phyloP scores from a whole-genome alignment of 2,329 filamentous ascomycete species.

The Talaromyces amestolkiae region DNA sequence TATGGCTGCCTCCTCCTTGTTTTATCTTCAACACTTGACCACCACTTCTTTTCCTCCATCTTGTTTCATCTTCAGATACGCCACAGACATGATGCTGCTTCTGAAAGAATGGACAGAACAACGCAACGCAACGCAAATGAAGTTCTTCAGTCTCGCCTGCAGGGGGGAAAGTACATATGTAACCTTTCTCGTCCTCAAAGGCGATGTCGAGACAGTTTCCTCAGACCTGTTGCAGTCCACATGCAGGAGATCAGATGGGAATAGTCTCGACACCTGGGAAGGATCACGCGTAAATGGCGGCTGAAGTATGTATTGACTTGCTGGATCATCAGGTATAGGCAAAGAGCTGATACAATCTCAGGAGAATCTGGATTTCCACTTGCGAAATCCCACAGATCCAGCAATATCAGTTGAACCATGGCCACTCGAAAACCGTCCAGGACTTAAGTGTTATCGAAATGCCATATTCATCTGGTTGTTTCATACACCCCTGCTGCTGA shows the following conservation, averaged over 20 bases:
- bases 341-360: background rate
- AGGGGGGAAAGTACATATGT: constrained; percentile 7
- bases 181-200: constrained; percentile 8
- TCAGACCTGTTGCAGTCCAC: background rate
- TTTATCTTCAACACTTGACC: background rate
- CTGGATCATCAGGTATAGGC: background rate
- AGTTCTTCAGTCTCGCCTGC: background rate
- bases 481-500: constrained; percentile 27
- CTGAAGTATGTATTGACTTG: background rate
- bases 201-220: background rate
- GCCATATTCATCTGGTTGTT: constrained; percentile 26
- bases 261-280: background rate
- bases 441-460: constrained; percentile 31
- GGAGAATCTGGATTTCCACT: background rate
- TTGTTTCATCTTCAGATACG: background rate
- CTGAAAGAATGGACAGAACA: background rate
- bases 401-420: background rate
- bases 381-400: background rate
- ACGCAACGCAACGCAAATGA: background rate
- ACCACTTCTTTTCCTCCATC: background rate
- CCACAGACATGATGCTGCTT: background rate
- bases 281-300: background rate
- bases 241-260: background rate
- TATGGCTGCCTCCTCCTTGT: background rate
- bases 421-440: background rate